Percentiles rank a stretch among this genome's conserved stretches.
These are phyloP conservation scores for Fusarium longipes DNA, from an alignment of 2,329 filamentous ascomycete genomes.

Conservation along the genomic window DNA sequence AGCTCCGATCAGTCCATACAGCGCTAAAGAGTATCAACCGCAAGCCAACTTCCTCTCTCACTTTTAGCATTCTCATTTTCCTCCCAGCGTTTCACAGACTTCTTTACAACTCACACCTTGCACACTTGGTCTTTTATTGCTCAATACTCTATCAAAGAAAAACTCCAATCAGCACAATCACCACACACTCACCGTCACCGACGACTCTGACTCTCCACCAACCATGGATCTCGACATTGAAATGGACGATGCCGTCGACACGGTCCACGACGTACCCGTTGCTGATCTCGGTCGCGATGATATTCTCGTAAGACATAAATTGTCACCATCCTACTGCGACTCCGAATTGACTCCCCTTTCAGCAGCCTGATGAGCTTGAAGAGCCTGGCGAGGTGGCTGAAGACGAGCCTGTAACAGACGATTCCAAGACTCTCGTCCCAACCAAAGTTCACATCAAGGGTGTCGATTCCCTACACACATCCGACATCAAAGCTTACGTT, in stretches of 20 bases:
- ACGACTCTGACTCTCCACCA: constrained; percentile 12
- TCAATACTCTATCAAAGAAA: neutral
- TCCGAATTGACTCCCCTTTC: constrained; percentile 29
- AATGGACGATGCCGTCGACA: constrained; percentile 71
- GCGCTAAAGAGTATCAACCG: constrained; percentile 25
- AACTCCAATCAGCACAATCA: neutral
- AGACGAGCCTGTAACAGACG: constrained; percentile 47
- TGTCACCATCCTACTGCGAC: neutral
- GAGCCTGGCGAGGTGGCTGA: constrained; percentile 55
- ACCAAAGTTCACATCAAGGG: constrained; percentile 86
- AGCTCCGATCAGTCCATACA: constrained; percentile 25
- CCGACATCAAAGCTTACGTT: constrained; percentile 82
- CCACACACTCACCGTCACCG: neutral
- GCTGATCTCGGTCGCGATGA: constrained; percentile 50
- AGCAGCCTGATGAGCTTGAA: constrained; percentile 53
- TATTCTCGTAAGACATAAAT: constrained; percentile 50
- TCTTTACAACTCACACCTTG: neutral
- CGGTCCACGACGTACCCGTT: constrained; percentile 44
- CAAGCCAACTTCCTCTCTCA: constrained; percentile 8
- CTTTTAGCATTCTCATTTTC: neutral
- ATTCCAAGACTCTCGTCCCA: constrained; percentile 48
- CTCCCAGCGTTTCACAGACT: neutral
- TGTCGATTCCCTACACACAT: constrained; percentile 82
- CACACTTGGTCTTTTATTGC: neutral
- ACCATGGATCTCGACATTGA: constrained; percentile 77